Conservation (phyloP, 1,284 basidiomycete species). For the Flammula alnicola region DNA sequence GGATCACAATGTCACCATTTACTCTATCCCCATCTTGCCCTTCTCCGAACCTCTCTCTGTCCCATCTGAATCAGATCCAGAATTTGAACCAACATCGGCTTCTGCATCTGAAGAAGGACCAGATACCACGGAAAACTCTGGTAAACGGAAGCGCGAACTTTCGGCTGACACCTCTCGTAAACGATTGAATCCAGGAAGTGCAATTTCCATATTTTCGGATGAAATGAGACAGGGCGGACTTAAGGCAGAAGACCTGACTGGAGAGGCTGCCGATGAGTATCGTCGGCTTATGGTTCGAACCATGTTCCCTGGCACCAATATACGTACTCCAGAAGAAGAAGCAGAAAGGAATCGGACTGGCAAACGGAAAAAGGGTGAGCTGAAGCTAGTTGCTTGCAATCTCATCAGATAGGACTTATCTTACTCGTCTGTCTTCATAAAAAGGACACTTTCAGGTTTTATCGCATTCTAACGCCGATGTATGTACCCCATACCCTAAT, state of each 20-base stretch:
- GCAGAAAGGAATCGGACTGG: neutral
- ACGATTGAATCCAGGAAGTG: conserved; percentile 22
- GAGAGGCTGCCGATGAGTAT: conserved; percentile 54
- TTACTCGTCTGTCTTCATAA: too few relatives aligned
- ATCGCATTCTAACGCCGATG: conserved; percentile 8
- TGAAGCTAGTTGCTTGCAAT: too few relatives aligned
- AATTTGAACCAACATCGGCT: neutral
- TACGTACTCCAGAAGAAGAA: conserved; percentile 14
- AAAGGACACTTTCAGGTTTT: too few relatives aligned
- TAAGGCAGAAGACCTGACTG: conserved; percentile 31
- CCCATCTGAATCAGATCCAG: neutral
- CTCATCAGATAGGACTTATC: too few relatives aligned
- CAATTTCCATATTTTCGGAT: conserved; percentile 8
- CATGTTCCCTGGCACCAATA: conserved; percentile 60
- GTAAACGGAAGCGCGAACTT: conserved; percentile 53
- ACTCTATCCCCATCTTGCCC: conserved; percentile 60
- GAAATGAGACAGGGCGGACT: too few relatives aligned
- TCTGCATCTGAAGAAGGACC: neutral
- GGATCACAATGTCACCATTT: conserved; percentile 70
- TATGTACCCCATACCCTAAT: neutral
- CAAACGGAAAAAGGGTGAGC: too few relatives aligned
- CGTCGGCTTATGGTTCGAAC: conserved; percentile 49
- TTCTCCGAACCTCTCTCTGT: neutral
- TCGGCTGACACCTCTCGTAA: conserved; percentile 41
- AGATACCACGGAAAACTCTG: conserved; percentile 21